Percentiles rank a stretch among this genome's conserved stretches.
These are phyloP conservation scores for Backusella morwellensis DNA, from an alignment of 192 early-diverging fungal species.

Conservation along the genomic window DNA sequence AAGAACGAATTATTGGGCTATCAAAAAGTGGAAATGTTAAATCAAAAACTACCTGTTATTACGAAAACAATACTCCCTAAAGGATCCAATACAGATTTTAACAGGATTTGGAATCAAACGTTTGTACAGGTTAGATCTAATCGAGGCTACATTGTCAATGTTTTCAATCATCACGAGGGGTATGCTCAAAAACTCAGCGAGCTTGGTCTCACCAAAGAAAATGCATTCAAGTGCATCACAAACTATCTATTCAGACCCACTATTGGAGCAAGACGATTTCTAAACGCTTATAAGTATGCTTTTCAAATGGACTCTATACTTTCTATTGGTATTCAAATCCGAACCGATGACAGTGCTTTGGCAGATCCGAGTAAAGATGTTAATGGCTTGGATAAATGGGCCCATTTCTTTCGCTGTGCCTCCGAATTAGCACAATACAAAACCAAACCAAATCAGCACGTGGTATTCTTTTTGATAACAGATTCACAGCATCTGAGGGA, in stretches of 20 bases:
- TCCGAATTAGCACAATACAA: slow-evolving; percentile 35
- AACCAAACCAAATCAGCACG: slow-evolving; percentile 12
- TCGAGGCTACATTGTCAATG: slow-evolving; percentile 38
- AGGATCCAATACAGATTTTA: slow-evolving; percentile 29
- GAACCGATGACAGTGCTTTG: slow-evolving; percentile 36
- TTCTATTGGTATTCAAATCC: slow-evolving; percentile 43
- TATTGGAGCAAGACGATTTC: slow-evolving; percentile 29
- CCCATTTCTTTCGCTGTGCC: slow-evolving; percentile 39
- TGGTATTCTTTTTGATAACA: slow-evolving; percentile 43
- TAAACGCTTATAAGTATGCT: slow-evolving; percentile 33
- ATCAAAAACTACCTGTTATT: slow-evolving; percentile 26
- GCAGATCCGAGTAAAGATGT: slow-evolving; percentile 34
- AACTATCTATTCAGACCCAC: slow-evolving; percentile 42
- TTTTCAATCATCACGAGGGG: slow-evolving; percentile 29
- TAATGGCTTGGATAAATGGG: slow-evolving; percentile 32
- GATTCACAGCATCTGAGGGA: slow-evolving; percentile 40
- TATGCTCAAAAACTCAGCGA: slow-evolving; percentile 25
- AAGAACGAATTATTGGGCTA: slow-evolving; percentile 10
- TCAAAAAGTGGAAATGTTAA: slow-evolving; percentile 26
- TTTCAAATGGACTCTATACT: slow-evolving; percentile 38
- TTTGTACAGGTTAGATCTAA: slow-evolving; percentile 40
- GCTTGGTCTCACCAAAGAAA: slow-evolving; percentile 39
- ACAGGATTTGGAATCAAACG: slow-evolving; percentile 28
- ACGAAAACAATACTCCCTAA: slow-evolving; percentile 27
- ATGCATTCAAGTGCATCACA: slow-evolving; percentile 41